These are phyloP conservation scores for Vanrija pseudolonga DNA, from an alignment of 1,284 basidiomycete species.

Conservation along the genomic window DNA sequence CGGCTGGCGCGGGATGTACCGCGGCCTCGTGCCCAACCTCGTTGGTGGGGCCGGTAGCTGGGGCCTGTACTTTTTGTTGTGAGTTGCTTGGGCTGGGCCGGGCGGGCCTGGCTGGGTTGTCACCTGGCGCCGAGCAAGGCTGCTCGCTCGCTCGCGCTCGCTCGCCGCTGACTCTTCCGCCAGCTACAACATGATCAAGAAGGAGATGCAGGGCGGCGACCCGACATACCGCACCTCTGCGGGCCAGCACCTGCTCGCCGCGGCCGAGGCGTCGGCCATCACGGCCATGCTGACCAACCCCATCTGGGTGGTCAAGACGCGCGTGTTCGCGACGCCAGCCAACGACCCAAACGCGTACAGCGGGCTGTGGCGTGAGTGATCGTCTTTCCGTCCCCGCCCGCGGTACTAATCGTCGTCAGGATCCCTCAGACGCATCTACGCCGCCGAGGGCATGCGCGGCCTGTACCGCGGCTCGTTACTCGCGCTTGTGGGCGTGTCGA, in stretches of 20 bases:
- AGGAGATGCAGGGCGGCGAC: conserved; percentile 52
- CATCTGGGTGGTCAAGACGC: conserved; percentile 96
- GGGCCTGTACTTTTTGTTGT: conserved; percentile 98
- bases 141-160: neutral
- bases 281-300: conserved; percentile 97
- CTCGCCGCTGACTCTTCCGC: neutral
- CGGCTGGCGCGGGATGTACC: conserved; percentile 83
- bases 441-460: conserved; percentile 71
- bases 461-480: conserved; percentile 84
- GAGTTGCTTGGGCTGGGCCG: no score
- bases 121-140: neutral
- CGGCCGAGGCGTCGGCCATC: conserved; percentile 89
- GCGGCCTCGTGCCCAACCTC: conserved; percentile 85
- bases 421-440: conserved; percentile 54
- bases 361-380: conserved; percentile 73
- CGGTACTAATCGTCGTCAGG: neutral
- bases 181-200: conserved; percentile 95
- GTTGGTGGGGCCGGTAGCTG: conserved; percentile 96
- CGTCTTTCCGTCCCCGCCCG: neutral
- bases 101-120: neutral
- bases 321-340: conserved; percentile 83
- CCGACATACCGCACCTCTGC: conserved; percentile 59
- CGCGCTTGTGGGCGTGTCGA: conserved; percentile 88
- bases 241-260: conserved; percentile 78
- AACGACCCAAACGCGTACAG: conserved; percentile 67